A percentile compares a stretch with the other conserved stretches of the same genome.
These are phyloP conservation scores for Medicago lupulina DNA, from an alignment of 306 rosid species.

Conservation along the genomic window DNA sequence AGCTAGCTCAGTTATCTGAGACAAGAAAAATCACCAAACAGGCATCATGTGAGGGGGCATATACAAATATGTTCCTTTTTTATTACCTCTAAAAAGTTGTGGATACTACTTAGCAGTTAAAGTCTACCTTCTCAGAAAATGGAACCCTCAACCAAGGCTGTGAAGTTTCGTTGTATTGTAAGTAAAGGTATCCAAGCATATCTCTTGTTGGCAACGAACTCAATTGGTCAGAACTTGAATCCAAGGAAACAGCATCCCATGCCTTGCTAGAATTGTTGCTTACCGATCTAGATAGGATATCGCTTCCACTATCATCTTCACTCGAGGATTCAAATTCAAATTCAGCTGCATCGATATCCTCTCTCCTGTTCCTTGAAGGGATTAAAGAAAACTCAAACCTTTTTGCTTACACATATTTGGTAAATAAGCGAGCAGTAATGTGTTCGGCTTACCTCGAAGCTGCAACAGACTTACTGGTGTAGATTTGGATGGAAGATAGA, in stretches of 20 bases:
- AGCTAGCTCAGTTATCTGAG: constrained; percentile 67
- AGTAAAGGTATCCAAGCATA: constrained; percentile 61
- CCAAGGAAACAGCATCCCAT: constrained; percentile 70
- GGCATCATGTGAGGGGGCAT: neutral
- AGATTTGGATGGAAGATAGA: constrained; percentile 76
- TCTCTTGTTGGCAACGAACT: constrained; percentile 54
- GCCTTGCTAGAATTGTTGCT: constrained; percentile 75
- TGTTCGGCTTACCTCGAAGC: constrained; percentile 56
- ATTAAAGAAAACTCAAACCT: neutral
- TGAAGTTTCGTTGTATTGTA: constrained; percentile 58
- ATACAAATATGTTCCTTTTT: neutral
- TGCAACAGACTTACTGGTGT: constrained; percentile 51
- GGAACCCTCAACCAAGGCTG: constrained; percentile 64
- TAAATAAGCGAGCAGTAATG: neutral
- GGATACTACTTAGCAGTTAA: constrained; percentile 13
- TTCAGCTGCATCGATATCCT: constrained; percentile 50
- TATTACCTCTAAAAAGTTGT: constrained; percentile 4
- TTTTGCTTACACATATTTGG: constrained; percentile 4
- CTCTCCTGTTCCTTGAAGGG: constrained; percentile 47
- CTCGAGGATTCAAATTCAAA: constrained; percentile 68
- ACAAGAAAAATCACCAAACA: constrained; percentile 19
- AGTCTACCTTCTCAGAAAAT: constrained; percentile 58
- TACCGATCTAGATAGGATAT: constrained; percentile 54
- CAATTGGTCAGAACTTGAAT: constrained; percentile 59
- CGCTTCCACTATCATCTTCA: constrained; percentile 73